Evolutionary conservation across 2,329 filamentous ascomycete genomes (phyloP).

Genomic region (Penicillium olsonii): DNA sequence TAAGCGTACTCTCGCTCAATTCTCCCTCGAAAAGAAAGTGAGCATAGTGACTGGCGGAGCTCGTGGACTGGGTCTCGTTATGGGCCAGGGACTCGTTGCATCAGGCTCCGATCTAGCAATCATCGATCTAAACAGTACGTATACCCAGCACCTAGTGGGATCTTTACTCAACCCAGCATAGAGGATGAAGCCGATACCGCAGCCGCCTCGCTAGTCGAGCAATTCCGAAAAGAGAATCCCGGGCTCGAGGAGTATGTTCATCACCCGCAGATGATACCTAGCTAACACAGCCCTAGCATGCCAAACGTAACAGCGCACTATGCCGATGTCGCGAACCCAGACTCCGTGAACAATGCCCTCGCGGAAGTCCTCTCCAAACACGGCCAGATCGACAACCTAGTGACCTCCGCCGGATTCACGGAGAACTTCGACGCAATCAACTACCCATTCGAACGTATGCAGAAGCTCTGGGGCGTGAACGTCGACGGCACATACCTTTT

Average conservation of each 20-base stretch:
- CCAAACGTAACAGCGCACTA: constrained; percentile 89
- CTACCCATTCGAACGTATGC: constrained; percentile 87
- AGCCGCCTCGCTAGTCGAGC: constrained; percentile 70
- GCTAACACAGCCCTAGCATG: constrained; percentile 48
- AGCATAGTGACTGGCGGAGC: constrained; percentile 89
- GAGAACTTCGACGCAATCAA: constrained; percentile 92
- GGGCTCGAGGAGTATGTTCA: constrained; percentile 63
- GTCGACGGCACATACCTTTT: constrained; percentile 92
- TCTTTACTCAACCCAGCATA: constrained; percentile 36
- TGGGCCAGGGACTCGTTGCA: constrained; percentile 87
- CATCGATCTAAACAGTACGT: constrained; percentile 87
- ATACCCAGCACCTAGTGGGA: background rate
- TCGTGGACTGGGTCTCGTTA: constrained; percentile 83
- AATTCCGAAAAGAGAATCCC: constrained; percentile 79
- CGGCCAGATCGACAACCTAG: constrained; percentile 83
- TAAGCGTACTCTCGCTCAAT: constrained; percentile 80
- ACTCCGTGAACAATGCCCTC: constrained; percentile 75
- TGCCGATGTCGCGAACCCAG: constrained; percentile 78
- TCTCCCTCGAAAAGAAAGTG: constrained; percentile 81
- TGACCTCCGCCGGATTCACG: constrained; percentile 95
- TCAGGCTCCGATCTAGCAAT: constrained; percentile 88
- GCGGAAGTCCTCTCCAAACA: constrained; percentile 69
- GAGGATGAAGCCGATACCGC: constrained; percentile 82
- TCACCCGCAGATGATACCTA: background rate
- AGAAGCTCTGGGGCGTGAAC: constrained; percentile 93